Conservation (phyloP, 2,329 filamentous ascomycete species). For the Thermomyces lanuginosus region DNA sequence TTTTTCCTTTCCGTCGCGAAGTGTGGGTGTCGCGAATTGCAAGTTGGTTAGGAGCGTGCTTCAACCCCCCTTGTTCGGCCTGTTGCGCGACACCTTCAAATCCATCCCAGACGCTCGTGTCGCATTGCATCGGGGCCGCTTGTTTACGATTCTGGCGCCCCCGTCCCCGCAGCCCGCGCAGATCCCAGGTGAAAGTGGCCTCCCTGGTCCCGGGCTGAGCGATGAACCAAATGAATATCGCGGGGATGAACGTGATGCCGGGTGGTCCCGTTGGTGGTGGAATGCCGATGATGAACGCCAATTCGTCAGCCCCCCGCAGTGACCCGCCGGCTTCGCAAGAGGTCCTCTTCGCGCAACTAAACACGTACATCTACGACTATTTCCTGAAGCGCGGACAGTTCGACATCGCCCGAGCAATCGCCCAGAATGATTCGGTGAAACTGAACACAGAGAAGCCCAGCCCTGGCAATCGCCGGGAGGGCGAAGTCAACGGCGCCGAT, state of each 20-base stretch:
- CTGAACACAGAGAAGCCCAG: slow-evolving; percentile 51
- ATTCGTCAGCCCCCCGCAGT: slow-evolving; percentile 27
- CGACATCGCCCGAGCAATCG: slow-evolving; percentile 62
- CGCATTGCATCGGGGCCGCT: slow-evolving; percentile 4
- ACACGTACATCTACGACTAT: slow-evolving; percentile 55
- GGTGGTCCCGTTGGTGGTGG: slow-evolving; percentile 43
- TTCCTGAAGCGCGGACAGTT: slow-evolving; percentile 74
- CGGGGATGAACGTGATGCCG: slow-evolving; percentile 37
- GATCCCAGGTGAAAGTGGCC: slow-evolving; percentile 23
- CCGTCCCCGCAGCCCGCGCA: no score
- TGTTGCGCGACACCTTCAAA: neutral
- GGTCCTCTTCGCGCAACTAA: slow-evolving; percentile 31
- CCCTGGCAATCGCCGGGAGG: slow-evolving; percentile 49
- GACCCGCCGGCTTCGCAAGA: slow-evolving; percentile 12
- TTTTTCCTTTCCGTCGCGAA: no score
- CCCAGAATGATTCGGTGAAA: slow-evolving; percentile 43
- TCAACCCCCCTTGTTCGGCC: neutral
- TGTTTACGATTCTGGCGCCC: slow-evolving; percentile 5
- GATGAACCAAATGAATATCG: slow-evolving; percentile 44
- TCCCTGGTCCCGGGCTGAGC: slow-evolving; percentile 18
- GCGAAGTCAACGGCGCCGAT: slow-evolving; percentile 55
- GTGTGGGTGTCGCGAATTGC: neutral
- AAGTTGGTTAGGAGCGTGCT: neutral
- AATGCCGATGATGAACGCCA: slow-evolving; percentile 40
- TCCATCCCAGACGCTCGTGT: slow-evolving; percentile 1